Conservation (phyloP, 306 rosid genomes). For the Echinosophora koreensis region DNA sequence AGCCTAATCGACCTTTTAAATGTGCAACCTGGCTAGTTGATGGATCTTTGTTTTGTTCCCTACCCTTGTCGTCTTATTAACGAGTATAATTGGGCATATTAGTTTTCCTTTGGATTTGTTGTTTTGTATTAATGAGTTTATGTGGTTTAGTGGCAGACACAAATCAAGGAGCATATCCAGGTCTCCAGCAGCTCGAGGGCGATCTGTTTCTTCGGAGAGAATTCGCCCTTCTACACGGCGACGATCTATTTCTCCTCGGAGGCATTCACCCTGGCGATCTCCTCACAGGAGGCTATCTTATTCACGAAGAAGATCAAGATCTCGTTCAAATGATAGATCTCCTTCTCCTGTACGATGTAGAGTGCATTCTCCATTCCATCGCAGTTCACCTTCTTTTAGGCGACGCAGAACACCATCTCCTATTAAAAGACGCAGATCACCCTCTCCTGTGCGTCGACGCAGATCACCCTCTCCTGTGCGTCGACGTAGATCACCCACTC, state of each 20-base stretch:
- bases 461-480: constrained; percentile 66
- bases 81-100: not conserved
- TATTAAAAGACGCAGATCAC: constrained; percentile 48
- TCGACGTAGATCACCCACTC: constrained; percentile 47
- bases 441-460: constrained; percentile 61
- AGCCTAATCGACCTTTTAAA: constrained; percentile 14
- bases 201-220: constrained; percentile 65
- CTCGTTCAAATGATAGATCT: constrained; percentile 59
- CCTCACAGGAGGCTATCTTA: constrained; percentile 53
- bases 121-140: constrained; percentile 23
- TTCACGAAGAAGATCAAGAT: constrained; percentile 61
- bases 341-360: constrained; percentile 61
- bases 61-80: not conserved
- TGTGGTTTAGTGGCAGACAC: constrained; percentile 53
- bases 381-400: constrained; percentile 50
- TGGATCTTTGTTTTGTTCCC: constrained; percentile 27
- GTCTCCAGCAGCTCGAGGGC: constrained; percentile 64
- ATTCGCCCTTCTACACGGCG: constrained; percentile 57
- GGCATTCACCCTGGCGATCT: constrained; percentile 64
- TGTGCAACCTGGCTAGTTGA: constrained; percentile 15
- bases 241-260: constrained; percentile 56
- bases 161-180: constrained; percentile 70
- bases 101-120: constrained; percentile 31
- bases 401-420: constrained; percentile 72
- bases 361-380: constrained; percentile 64